These are phyloP conservation scores for Aspergillus aculeatinus DNA, from an alignment of 2,329 filamentous ascomycete genomes.

Conservation along the genomic window DNA sequence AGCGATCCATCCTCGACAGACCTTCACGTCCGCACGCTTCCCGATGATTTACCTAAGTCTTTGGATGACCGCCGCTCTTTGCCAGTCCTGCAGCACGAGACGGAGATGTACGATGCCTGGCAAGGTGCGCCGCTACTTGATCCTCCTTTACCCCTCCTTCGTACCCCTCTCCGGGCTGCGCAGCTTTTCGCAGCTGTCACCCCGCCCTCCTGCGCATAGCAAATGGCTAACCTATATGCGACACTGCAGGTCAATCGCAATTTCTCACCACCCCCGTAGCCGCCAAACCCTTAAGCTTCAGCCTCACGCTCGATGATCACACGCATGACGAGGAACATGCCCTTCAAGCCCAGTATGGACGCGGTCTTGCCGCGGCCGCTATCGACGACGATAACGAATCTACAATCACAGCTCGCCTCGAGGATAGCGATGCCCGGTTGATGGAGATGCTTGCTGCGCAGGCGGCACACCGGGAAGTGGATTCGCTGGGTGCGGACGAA, in stretches of 20 bases:
- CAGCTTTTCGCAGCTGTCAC: neutral
- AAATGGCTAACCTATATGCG: constrained; percentile 4
- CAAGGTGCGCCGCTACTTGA: constrained; percentile 64
- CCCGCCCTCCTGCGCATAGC: neutral
- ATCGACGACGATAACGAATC: constrained; percentile 26
- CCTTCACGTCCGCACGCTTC: constrained; percentile 51
- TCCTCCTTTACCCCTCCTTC: constrained; percentile 1
- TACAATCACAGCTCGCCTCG: constrained; percentile 53
- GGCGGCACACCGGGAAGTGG: constrained; percentile 74
- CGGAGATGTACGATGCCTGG: constrained; percentile 98
- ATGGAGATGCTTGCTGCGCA: constrained; percentile 97
- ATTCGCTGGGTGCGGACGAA: constrained; percentile 71
- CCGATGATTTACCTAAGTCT: constrained; percentile 83
- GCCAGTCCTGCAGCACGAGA: constrained; percentile 71
- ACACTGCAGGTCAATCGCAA: constrained; percentile 77
- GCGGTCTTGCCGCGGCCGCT: constrained; percentile 20
- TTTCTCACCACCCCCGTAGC: constrained; percentile 84
- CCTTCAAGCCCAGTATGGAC: constrained; percentile 35
- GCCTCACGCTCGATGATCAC: constrained; percentile 77
- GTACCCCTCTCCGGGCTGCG: constrained; percentile 5
- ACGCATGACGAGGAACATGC: constrained; percentile 63
- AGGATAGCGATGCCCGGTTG: constrained; percentile 81
- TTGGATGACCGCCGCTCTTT: constrained; percentile 80
- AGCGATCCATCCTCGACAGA: constrained; percentile 21
- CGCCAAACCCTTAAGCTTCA: constrained; percentile 81